Percentiles rank a stretch among this genome's conserved stretches.
Conservation (phyloP, 2,329 filamentous ascomycete species). For the Aspergillus proliferans region DNA sequence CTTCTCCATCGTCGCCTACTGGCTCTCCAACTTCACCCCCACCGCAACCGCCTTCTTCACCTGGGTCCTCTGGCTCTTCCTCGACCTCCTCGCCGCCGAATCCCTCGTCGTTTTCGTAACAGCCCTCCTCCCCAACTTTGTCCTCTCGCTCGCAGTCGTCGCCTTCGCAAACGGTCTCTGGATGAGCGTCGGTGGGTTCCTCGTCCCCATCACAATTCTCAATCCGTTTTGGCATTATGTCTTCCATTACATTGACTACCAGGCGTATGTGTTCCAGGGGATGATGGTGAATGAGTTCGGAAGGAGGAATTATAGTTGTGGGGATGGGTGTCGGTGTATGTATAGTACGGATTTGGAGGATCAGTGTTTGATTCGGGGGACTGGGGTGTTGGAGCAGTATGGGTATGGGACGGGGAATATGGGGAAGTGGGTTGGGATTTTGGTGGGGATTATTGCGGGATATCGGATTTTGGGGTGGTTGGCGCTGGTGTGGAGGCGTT, state of each 20-base stretch:
- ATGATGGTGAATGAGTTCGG: constrained; percentile 92
- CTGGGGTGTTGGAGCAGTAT: constrained; percentile 63
- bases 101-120: constrained; percentile 73
- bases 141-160: constrained; percentile 69
- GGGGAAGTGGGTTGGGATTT: constrained; percentile 68
- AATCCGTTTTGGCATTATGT: constrained; percentile 84
- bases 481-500: constrained; percentile 38
- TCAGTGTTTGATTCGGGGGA: constrained; percentile 65
- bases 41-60: constrained; percentile 62
- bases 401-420: constrained; percentile 59
- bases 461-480: constrained; percentile 65
- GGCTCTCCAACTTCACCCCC: constrained; percentile 69
- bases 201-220: constrained; percentile 64
- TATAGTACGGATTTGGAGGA: constrained; percentile 57
- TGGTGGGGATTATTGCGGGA: constrained; percentile 67
- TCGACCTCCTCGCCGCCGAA: constrained; percentile 76
- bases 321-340: constrained; percentile 60
- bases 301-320: constrained; percentile 58
- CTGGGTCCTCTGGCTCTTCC: constrained; percentile 78
- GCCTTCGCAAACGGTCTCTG: constrained; percentile 84
- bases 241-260: constrained; percentile 85
- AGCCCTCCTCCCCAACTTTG: constrained; percentile 69
- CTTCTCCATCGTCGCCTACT: constrained; percentile 72
- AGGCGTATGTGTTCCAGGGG: constrained; percentile 78
- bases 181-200: constrained; percentile 81